phyloP scores from a whole-genome alignment of 495 filamentous ascomycete genomes.

The Tuber brumale region DNA sequence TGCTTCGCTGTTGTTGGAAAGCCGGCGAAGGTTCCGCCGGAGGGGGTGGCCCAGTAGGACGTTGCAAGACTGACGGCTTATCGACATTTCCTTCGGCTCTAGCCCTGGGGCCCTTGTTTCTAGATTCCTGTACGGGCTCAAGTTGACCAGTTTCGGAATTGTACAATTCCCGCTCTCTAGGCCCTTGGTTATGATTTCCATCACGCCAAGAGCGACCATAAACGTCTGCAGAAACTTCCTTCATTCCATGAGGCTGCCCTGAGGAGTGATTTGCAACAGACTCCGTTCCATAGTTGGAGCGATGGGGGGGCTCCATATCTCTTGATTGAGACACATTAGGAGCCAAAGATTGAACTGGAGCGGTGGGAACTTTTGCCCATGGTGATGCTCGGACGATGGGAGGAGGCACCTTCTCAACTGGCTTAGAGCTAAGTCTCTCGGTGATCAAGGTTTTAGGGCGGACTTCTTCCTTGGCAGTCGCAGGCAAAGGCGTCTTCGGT shows the following conservation, averaged over 20 bases:
- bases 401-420: slow-evolving; percentile 14
- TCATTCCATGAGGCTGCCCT: slow-evolving; percentile 50
- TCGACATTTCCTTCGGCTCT: slow-evolving; percentile 61
- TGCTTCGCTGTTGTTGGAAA: slow-evolving; percentile 74
- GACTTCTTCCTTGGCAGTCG: slow-evolving; percentile 21
- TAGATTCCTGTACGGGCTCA: slow-evolving; percentile 71
- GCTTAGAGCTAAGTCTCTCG: slow-evolving; percentile 32
- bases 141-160: slow-evolving; percentile 93
- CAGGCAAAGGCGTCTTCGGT: slow-evolving; percentile 21
- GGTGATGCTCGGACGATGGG: slow-evolving; percentile 29
- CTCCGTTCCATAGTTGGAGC: slow-evolving; percentile 29
- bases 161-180: slow-evolving; percentile 65
- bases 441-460: slow-evolving; percentile 38
- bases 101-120: slow-evolving; percentile 57
- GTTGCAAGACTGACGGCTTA: slow-evolving; percentile 74
- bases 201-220: slow-evolving; percentile 86
- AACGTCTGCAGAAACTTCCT: slow-evolving; percentile 90
- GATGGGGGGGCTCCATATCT: slow-evolving; percentile 18
- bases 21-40: slow-evolving; percentile 87
- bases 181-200: slow-evolving; percentile 49
- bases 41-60: slow-evolving; percentile 52
- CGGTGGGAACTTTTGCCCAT: slow-evolving; percentile 37
- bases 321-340: slow-evolving; percentile 5
- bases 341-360: not conserved
- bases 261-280: slow-evolving; percentile 46